Conservation (phyloP, 2,329 filamentous ascomycete genomes). For the Nakataea oryzae region DNA sequence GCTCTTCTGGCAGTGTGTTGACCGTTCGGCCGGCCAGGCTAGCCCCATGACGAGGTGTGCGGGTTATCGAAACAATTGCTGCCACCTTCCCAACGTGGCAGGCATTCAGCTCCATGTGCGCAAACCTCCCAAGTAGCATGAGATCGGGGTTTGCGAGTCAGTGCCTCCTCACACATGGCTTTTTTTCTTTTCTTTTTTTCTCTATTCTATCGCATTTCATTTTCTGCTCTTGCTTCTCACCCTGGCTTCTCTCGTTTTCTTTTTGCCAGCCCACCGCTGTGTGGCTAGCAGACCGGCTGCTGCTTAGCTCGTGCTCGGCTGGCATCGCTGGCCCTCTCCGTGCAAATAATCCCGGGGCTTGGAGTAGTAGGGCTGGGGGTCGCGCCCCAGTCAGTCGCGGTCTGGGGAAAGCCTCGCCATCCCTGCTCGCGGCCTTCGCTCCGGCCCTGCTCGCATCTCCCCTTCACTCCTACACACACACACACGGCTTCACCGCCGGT, state of each 20-base stretch:
- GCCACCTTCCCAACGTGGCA: neutral
- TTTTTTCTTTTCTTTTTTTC: too few relatives aligned
- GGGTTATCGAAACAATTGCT: neutral
- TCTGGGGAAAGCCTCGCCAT: neutral
- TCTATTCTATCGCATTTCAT: too few relatives aligned
- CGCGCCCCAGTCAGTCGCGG: too few relatives aligned
- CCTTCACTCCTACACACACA: neutral
- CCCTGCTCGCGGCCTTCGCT: neutral
- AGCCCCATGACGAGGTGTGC: neutral
- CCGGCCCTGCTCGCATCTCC: neutral
- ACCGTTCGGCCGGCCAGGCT: neutral
- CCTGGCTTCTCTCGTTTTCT: too few relatives aligned
- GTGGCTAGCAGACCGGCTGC: neutral
- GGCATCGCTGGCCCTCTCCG: neutral
- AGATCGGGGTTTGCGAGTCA: neutral
- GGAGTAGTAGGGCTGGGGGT: neutral
- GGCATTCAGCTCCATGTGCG: neutral
- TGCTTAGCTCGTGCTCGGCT: neutral
- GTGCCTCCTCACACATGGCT: neutral
- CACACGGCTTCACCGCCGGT: too few relatives aligned
- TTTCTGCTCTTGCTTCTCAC: too few relatives aligned
- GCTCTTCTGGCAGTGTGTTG: neutral
- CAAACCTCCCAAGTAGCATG: neutral
- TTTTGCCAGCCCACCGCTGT: too few relatives aligned
- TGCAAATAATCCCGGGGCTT: neutral